These are phyloP conservation scores for Chloranthus sessilifolius DNA, from an alignment of 164 flowering plant genomes.

Conservation along the genomic window DNA sequence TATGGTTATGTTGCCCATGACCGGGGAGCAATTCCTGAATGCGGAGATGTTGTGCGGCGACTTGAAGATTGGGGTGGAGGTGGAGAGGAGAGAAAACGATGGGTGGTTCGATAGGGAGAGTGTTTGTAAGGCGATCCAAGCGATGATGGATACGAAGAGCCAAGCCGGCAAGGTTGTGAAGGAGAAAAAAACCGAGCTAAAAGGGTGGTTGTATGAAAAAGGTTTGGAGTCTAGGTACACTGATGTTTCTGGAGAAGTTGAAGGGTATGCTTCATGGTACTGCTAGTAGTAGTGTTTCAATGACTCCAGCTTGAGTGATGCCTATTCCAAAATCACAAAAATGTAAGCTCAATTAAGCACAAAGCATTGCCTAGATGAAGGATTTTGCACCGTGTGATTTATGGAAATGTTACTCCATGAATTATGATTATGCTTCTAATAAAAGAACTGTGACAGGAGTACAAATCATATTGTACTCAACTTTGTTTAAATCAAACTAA, in stretches of 20 bases:
- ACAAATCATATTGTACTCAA: too few relatives aligned
- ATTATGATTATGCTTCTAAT: too few relatives aligned
- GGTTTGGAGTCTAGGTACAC: neutral
- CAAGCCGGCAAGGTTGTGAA: neutral
- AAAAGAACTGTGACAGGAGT: too few relatives aligned
- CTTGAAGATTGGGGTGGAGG: conserved; percentile 13
- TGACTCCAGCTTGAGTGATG: too few relatives aligned
- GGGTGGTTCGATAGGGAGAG: conserved; percentile 9
- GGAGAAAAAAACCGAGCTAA: conserved; percentile 2
- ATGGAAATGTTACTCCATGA: too few relatives aligned
- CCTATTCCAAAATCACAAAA: too few relatives aligned
- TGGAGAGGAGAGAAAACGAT: conserved; percentile 6
- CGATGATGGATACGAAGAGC: conserved; percentile 2
- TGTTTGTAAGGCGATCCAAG: conserved; percentile 6
- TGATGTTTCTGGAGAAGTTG: neutral
- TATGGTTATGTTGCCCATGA: conserved; percentile 25
- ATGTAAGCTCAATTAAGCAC: too few relatives aligned
- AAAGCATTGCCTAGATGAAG: too few relatives aligned
- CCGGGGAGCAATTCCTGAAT: conserved; percentile 18
- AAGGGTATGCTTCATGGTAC: neutral
- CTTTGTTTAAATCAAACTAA: too few relatives aligned
- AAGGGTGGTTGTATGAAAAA: conserved; percentile 2
- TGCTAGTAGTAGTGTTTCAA: too few relatives aligned
- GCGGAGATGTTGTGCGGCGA: conserved; percentile 9
- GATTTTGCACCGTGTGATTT: too few relatives aligned